A percentile compares a stretch with the other conserved stretches of the same genome.
Conservation (phyloP, 2,329 filamentous ascomycete species). For the Cordyceps sp. region DNA sequence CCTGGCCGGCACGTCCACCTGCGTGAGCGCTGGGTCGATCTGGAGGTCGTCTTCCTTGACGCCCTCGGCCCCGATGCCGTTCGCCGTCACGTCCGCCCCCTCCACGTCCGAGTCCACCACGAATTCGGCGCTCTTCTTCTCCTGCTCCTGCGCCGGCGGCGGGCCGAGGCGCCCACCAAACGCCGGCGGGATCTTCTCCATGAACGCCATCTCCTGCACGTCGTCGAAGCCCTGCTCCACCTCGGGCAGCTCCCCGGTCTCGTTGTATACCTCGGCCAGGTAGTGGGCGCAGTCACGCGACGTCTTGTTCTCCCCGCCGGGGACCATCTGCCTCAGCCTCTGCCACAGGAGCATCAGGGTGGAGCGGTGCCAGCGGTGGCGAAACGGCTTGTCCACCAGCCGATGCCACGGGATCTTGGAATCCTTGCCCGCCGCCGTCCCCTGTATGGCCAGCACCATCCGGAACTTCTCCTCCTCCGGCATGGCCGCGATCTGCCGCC, state of each 20-base stretch:
- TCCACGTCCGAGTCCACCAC: conserved; percentile 14
- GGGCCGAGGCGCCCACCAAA: too few relatives aligned
- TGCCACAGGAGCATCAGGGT: conserved; percentile 22
- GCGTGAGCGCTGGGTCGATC: conserved; percentile 15
- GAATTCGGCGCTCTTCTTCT: conserved; percentile 13
- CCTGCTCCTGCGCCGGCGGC: too few relatives aligned
- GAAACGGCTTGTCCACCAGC: conserved; percentile 23
- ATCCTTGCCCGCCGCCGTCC: conserved; percentile 22
- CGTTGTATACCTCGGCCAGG: conserved; percentile 17
- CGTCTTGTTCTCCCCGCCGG: conserved; percentile 12
- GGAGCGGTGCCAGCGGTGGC: conserved; percentile 19
- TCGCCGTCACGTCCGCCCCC: not conserved
- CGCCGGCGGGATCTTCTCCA: conserved; percentile 7
- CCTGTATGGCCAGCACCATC: conserved; percentile 25
- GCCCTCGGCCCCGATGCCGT: not conserved
- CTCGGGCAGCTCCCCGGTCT: conserved; percentile 16
- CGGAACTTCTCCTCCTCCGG: conserved; percentile 24
- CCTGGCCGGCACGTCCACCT: conserved; percentile 4
- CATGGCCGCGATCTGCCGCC: conserved; percentile 24
- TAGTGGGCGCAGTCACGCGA: conserved; percentile 18
- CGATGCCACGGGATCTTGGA: conserved; percentile 31
- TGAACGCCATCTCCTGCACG: conserved; percentile 14
- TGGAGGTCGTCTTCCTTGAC: conserved; percentile 13
- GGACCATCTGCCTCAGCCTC: conserved; percentile 18
- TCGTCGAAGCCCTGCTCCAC: conserved; percentile 15